phyloP scores from a whole-genome alignment of 169 alveolate genomes.

The Theileria parva region DNA sequence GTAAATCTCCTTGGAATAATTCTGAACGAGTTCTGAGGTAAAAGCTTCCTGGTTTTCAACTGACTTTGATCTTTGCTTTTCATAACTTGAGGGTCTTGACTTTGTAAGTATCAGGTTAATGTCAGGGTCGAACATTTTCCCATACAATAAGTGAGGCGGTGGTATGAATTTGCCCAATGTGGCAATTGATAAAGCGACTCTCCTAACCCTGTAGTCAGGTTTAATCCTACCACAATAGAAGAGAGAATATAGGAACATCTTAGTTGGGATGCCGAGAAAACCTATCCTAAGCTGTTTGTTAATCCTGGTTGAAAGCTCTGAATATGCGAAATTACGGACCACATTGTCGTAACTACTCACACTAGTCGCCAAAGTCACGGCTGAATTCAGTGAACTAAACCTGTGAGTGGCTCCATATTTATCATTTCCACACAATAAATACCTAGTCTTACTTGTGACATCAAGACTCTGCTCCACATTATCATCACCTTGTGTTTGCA shows the following conservation, averaged over 20 bases:
- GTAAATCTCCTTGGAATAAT: conserved; percentile 28
- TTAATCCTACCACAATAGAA: conserved; percentile 60
- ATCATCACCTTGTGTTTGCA: background rate
- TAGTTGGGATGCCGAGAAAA: conserved; percentile 60
- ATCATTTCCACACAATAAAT: background rate
- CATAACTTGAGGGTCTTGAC: conserved; percentile 39
- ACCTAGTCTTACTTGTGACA: background rate
- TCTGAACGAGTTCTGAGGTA: conserved; percentile 29
- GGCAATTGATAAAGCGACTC: conserved; percentile 57
- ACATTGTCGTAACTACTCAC: conserved; percentile 5
- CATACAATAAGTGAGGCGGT: conserved; percentile 48
- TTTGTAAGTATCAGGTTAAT: conserved; percentile 15
- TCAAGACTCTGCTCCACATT: background rate
- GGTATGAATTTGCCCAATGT: conserved; percentile 34
- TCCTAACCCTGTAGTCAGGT: conserved; percentile 51
- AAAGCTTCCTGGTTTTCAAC: conserved; percentile 41
- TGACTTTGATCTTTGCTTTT: conserved; percentile 15
- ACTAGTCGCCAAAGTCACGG: conserved; percentile 12
- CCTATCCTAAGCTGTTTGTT: conserved; percentile 63
- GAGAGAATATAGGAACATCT: conserved; percentile 61
- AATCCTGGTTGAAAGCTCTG: conserved; percentile 55
- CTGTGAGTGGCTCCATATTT: conserved; percentile 7
- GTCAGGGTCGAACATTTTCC: conserved; percentile 52
- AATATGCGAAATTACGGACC: conserved; percentile 31
- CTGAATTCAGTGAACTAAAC: conserved; percentile 17